Percentiles rank a stretch among this genome's conserved stretches.
Evolutionary conservation across 2,329 filamentous ascomycete genomes (phyloP).

Genomic region (Monilinia laxa): DNA sequence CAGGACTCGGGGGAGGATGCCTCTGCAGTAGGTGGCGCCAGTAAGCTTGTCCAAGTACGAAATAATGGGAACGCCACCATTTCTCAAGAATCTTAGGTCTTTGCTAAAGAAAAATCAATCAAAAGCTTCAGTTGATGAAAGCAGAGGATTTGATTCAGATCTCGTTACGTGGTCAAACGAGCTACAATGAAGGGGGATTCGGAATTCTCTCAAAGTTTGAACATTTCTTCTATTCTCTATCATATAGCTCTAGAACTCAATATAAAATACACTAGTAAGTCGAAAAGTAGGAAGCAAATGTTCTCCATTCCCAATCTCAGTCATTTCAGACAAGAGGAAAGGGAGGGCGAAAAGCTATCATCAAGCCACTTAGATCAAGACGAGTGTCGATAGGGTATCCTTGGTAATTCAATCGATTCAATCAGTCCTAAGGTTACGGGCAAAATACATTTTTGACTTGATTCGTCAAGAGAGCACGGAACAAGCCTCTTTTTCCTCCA

Average conservation of each 20-base stretch:
- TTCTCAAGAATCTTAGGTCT: not conserved
- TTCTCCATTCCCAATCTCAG: slow-evolving; percentile 17
- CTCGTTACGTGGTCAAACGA: not conserved
- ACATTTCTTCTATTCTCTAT: not conserved
- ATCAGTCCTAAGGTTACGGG: not conserved
- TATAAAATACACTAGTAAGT: not conserved
- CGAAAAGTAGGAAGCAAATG: slow-evolving; percentile 3
- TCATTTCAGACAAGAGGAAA: not conserved
- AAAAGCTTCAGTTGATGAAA: not conserved
- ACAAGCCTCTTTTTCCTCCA: not conserved
- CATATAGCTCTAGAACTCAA: not conserved
- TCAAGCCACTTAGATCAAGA: slow-evolving; percentile 21
- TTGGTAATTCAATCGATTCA: slow-evolving; percentile 3
- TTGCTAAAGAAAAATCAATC: not conserved
- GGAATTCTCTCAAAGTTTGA: not conserved
- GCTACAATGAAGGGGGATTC: slow-evolving; percentile 3
- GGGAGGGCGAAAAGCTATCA: not conserved
- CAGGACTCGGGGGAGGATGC: slow-evolving; percentile 6
- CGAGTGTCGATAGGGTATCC: slow-evolving; percentile 7
- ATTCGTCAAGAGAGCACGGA: not conserved
- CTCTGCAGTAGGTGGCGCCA: slow-evolving; percentile 17
- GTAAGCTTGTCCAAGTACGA: slow-evolving; percentile 6
- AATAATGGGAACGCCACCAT: slow-evolving; percentile 13
- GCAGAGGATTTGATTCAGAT: not conserved
- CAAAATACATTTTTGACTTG: not conserved